These are phyloP conservation scores for Trichophyton benhamiae DNA, from an alignment of 2,329 filamentous ascomycete genomes.

Conservation along the genomic window DNA sequence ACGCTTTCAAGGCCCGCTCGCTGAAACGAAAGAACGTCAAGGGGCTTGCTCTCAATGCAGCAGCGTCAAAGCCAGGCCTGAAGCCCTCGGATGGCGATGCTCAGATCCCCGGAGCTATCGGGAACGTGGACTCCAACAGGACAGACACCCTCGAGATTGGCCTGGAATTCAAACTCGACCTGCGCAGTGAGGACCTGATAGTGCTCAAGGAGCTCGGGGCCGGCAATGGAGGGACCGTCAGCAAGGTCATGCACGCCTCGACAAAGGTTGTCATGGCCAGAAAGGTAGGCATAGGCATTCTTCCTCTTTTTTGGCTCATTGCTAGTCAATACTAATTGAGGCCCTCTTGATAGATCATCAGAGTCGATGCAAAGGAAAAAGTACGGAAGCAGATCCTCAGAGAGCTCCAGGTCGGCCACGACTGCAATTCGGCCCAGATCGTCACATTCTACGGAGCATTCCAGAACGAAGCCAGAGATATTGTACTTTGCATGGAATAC, in stretches of 20 bases:
- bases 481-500: slow-evolving; percentile 99
- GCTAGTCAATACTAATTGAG: background rate
- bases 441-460: slow-evolving; percentile 98
- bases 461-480: slow-evolving; percentile 89
- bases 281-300: slow-evolving; percentile 73
- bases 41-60: slow-evolving; percentile 74
- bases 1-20: slow-evolving; percentile 55
- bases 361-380: slow-evolving; percentile 95
- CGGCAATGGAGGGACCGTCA: slow-evolving; percentile 94
- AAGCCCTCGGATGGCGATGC: slow-evolving; percentile 61
- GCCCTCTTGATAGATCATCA: slow-evolving; percentile 58
- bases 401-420: slow-evolving; percentile 96
- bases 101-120: slow-evolving; percentile 47
- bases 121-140: slow-evolving; percentile 46
- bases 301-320: background rate
- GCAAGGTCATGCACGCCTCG: slow-evolving; percentile 89
- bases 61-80: slow-evolving; percentile 52
- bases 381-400: slow-evolving; percentile 93
- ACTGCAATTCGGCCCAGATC: slow-evolving; percentile 92
- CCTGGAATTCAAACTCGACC: slow-evolving; percentile 88
- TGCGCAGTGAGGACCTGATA: slow-evolving; percentile 82
- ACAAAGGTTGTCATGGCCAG: slow-evolving; percentile 95
- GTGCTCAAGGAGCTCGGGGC: slow-evolving; percentile 89
- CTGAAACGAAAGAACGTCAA: slow-evolving; percentile 99
- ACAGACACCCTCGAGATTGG: slow-evolving; percentile 81